Conservation (phyloP, 192 early-diverging fungal genomes). For the Backusella luteola region DNA sequence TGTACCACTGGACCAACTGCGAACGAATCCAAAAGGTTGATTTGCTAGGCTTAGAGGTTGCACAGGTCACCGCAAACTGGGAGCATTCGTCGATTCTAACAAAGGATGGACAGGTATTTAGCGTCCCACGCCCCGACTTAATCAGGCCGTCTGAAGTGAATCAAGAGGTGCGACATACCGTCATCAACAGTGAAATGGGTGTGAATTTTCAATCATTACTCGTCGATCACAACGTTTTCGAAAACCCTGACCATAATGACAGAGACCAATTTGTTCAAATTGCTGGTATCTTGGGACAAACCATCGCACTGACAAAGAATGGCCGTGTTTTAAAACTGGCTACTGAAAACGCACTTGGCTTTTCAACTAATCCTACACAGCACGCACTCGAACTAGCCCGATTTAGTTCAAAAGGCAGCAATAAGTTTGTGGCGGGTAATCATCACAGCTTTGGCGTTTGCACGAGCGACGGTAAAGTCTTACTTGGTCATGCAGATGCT, state of each 20-base stretch:
- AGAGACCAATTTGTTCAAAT: constrained; percentile 6
- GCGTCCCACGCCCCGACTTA: constrained; percentile 11
- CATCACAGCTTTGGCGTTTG: constrained; percentile 25
- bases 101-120: constrained; percentile 12
- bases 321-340: constrained; percentile 13
- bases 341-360: background rate
- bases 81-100: constrained; percentile 22
- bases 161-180: background rate
- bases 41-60: background rate
- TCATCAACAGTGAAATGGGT: background rate
- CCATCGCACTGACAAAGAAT: constrained; percentile 10
- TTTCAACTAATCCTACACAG: background rate
- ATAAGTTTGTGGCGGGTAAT: constrained; percentile 11
- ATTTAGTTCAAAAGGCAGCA: constrained; percentile 12
- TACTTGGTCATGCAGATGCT: constrained; percentile 4
- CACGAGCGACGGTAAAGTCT: constrained; percentile 5
- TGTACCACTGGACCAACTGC: constrained; percentile 32
- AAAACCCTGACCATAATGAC: background rate
- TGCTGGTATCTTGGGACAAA: constrained; percentile 8
- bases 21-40: constrained; percentile 12
- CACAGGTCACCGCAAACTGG: constrained; percentile 31
- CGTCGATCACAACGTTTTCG: background rate
- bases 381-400: background rate
- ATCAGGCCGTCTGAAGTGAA: background rate
- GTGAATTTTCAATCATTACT: background rate